phyloP scores from a whole-genome alignment of 805 yeast genomes.

The Teunomyces panamensis region DNA sequence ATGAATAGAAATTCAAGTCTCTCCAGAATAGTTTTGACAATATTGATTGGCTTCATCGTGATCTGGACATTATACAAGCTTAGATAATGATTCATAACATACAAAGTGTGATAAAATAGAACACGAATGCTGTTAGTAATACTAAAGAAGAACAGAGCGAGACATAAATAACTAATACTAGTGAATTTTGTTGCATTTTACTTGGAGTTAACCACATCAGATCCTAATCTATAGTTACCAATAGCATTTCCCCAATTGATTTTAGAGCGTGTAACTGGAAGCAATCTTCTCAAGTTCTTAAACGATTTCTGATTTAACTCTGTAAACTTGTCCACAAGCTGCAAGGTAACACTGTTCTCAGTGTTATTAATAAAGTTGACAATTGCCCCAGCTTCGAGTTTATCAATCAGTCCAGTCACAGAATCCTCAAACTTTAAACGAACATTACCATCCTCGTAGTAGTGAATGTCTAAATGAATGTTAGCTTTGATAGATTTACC shows the following conservation, averaged over 20 bases:
- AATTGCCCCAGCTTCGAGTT: conserved; percentile 30
- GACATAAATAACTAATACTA: not conserved
- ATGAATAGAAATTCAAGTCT: conserved; percentile 42
- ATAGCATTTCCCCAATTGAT: conserved; percentile 95
- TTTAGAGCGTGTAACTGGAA: conserved; percentile 88
- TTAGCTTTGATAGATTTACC: conserved; percentile 45
- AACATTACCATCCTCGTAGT: conserved; percentile 95
- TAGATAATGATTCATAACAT: conserved; percentile 11
- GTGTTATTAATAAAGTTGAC: conserved; percentile 48
- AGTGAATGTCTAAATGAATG: conserved; percentile 75
- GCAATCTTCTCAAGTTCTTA: conserved; percentile 81
- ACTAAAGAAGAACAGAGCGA: not conserved
- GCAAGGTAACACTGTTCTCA: conserved; percentile 60
- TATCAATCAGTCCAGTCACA: conserved; percentile 3
- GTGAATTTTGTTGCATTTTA: conserved; percentile 3
- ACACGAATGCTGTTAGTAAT: not conserved
- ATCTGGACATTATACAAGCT: conserved; percentile 40
- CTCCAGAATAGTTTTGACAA: conserved; percentile 34
- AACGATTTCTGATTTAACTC: conserved; percentile 77
- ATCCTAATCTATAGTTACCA: conserved; percentile 84
- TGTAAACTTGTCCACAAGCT: conserved; percentile 60
- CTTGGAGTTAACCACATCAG: conserved; percentile 55
- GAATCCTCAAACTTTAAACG: conserved; percentile 56
- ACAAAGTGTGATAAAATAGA: not conserved
- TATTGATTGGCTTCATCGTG: conserved; percentile 31